Evolutionary conservation across 2,329 filamentous ascomycete species (phyloP).

Genomic region (Orbilia quercus): DNA sequence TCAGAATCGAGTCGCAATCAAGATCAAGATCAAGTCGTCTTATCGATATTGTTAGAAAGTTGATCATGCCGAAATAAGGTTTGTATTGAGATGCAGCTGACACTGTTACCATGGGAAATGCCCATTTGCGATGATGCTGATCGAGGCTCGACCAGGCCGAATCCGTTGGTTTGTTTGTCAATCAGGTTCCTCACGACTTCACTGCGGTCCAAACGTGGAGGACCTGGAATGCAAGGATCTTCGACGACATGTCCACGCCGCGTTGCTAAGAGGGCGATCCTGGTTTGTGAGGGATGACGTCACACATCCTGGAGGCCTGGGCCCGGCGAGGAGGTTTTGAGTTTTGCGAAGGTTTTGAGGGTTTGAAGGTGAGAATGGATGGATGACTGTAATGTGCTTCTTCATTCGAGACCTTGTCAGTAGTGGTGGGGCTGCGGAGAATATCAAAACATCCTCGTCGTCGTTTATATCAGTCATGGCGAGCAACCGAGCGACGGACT

Average conservation of each 20-base stretch:
- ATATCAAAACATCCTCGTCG: conserved; percentile 7
- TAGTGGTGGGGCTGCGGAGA: conserved; percentile 14
- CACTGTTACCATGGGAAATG: too few species aligned
- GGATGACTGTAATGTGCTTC: conserved; percentile 2
- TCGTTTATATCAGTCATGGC: neutral
- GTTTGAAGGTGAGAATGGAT: conserved; percentile 2
- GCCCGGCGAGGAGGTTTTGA: neutral
- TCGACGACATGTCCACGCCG: neutral
- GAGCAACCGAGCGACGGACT: conserved; percentile 6
- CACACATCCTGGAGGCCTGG: conserved; percentile 3
- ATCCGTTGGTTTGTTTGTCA: neutral
- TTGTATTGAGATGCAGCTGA: too few species aligned
- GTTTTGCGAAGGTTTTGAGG: neutral
- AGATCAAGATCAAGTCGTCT: too few species aligned
- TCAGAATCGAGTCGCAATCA: too few species aligned
- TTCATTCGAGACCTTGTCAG: too few species aligned
- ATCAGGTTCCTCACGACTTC: too few species aligned
- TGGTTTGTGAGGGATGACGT: conserved; percentile 9
- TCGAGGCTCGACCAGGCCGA: too few species aligned
- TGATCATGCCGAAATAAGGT: too few species aligned
- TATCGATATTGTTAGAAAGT: too few species aligned
- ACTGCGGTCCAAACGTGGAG: conserved; percentile 2
- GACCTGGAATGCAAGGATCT: too few species aligned
- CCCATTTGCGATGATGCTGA: too few species aligned
- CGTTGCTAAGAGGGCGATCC: conserved; percentile 18